These are phyloP conservation scores for Hymenoscyphus salicellus DNA, from an alignment of 2,329 filamentous ascomycete genomes.

Conservation along the genomic window DNA sequence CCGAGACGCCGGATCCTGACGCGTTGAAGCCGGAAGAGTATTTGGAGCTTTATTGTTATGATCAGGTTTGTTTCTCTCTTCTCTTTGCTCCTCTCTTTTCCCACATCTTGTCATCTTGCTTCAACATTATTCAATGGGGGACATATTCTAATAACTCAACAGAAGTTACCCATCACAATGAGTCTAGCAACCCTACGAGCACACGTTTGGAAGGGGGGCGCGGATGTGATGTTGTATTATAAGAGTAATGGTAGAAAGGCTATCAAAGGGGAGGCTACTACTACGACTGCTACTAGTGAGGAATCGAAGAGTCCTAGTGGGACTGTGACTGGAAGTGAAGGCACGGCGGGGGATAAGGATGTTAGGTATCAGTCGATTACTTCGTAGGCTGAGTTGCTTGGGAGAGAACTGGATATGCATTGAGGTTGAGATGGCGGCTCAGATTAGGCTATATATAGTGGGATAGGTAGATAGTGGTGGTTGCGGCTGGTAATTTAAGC, in stretches of 20 bases:
- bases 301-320: not conserved
- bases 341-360: not conserved
- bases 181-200: constrained; percentile 89
- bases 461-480: not conserved
- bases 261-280: constrained; percentile 20
- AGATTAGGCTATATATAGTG: not conserved
- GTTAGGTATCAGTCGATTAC: not conserved
- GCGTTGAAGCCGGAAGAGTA: constrained; percentile 83
- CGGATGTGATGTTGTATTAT: constrained; percentile 87
- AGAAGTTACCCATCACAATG: constrained; percentile 71
- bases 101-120: too few relatives aligned
- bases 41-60: constrained; percentile 90
- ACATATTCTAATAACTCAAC: constrained; percentile 12
- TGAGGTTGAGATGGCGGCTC: not conserved
- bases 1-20: constrained; percentile 56
- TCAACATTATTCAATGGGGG: not conserved
- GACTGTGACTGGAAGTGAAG: not conserved
- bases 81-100: not conserved
- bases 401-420: not conserved
- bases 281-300: not conserved
- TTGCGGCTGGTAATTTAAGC: not conserved
- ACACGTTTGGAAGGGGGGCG: constrained; percentile 92
- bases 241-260: constrained; percentile 73
- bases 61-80: constrained; percentile 58
- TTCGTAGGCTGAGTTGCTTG: not conserved